Base-by-base conservation (phyloP, 768 basidiomycete genomes). In the Suillus weaverae region DNA sequence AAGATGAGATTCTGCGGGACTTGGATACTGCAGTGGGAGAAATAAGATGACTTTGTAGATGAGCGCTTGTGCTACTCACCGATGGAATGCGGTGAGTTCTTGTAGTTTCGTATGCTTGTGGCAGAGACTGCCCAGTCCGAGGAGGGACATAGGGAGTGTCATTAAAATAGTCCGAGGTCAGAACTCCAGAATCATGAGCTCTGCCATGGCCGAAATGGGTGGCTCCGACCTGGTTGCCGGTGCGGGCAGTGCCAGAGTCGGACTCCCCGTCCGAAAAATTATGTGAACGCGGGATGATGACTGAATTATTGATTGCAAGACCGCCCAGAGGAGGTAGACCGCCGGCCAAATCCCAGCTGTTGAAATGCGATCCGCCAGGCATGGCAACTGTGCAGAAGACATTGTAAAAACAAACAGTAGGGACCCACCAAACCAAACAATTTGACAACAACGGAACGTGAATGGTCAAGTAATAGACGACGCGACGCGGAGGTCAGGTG, bases 341-440 rank as follows among this genome's bases (percentile, higher is more conserved):
- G 30, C 62, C 69, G 60, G 67, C 32, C 64, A 55, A 55, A 41
- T 56, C 62, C 70, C 68, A 64, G 33, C 50, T 61, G 44, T 63
- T 66, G 4, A 68, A 35, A 38, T 64, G 65, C 18, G 70, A 65
- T 55, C 70, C 72, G 63, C 72, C 65, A 44, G 66, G n/a, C 73
- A 76, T 76, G 66, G 57, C 36, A 22, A 51, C 72, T 71, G 66
- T 50, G 67, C 63, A 59, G 69, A 68, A 67, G 66, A 76, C 62
- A 71, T 74, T 62, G 60, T 50, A 51, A 72, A 74, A 76, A 72
- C 26, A 70, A 70, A 61, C 39, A 30, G 5, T 1, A 11, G 62
- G 75, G 75, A 76, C 75, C 75, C 75, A 76, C 75, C 76, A 46
- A 53, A 51, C 75, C 75, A 76, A 76, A 76, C 68, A 76, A 26